Percentiles rank a stretch among this genome's conserved stretches.
These are phyloP conservation scores for Candida sojae DNA, from an alignment of 1,139 yeast genomes.

Conservation along the genomic window DNA sequence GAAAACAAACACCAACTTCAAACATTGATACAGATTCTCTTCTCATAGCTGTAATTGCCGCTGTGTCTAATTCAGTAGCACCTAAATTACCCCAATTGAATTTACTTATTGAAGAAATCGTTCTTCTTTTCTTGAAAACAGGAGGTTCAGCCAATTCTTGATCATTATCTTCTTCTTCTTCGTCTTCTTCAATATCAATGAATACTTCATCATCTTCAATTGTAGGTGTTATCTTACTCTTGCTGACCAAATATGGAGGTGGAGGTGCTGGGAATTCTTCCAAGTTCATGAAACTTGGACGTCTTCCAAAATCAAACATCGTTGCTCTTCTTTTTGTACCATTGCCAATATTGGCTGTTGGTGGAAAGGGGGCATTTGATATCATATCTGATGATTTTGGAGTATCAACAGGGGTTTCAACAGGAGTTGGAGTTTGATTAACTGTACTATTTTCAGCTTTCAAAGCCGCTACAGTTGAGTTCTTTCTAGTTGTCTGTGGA, in stretches of 20 bases:
- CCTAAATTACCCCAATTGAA: slow-evolving; percentile 1
- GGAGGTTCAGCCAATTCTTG: background rate
- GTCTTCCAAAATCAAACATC: slow-evolving; percentile 50
- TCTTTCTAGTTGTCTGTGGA: background rate
- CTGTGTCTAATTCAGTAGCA: background rate
- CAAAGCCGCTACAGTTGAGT: background rate
- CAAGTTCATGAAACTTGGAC: slow-evolving; percentile 32
- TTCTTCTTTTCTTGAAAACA: background rate
- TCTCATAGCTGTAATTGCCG: slow-evolving; percentile 1
- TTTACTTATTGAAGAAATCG: background rate
- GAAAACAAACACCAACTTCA: slow-evolving; percentile 1
- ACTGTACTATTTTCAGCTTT: background rate
- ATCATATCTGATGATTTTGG: background rate
- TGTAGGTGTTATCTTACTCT: background rate
- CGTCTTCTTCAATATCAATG: background rate
- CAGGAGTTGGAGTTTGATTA: slow-evolving; percentile 2
- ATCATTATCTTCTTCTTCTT: background rate
- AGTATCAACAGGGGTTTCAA: background rate
- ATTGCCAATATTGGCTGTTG: background rate
- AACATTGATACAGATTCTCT: slow-evolving; percentile 1
- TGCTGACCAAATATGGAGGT: slow-evolving; percentile 1
- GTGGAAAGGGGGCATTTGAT: background rate
- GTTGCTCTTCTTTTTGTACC: slow-evolving; percentile 49
- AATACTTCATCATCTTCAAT: slow-evolving; percentile 1
- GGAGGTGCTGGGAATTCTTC: slow-evolving; percentile 56